A percentile compares a stretch with the other conserved stretches of the same genome.
Evolutionary conservation across 345 rosid species (phyloP).

Genomic region (Eucalyptus paniculata): DNA sequence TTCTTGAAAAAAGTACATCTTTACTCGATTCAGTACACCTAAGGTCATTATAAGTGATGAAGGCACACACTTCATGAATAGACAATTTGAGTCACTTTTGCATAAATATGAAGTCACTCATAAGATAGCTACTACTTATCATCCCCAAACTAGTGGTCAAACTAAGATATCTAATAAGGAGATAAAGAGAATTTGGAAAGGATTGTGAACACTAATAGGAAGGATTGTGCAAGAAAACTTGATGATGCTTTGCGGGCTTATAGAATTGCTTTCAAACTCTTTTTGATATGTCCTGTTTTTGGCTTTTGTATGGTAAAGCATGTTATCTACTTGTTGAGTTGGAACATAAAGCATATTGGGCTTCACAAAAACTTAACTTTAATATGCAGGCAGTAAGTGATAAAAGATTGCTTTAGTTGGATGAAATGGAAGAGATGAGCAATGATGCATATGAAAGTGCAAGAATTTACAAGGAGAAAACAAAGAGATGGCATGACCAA

Average conservation of each 20-base stretch:
- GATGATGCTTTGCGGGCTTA: neutral
- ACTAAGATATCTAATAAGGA: neutral
- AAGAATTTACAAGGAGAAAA: neutral
- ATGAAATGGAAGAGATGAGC: neutral
- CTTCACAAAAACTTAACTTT: neutral
- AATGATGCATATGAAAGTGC: neutral
- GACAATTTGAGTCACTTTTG: neutral
- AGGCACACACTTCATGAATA: neutral
- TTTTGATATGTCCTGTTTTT: neutral
- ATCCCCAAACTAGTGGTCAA: neutral
- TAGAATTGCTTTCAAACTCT: neutral
- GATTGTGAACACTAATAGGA: neutral
- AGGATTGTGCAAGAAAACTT: neutral
- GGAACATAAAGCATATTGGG: neutral
- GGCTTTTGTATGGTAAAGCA: neutral
- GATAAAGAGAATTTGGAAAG: neutral
- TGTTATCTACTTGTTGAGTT: neutral
- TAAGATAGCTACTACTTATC: neutral
- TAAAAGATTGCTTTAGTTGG: neutral
- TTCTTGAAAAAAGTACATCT: neutral
- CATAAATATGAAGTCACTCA: neutral
- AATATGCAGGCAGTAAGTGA: neutral
- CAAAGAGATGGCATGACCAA: neutral
- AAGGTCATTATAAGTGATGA: neutral
- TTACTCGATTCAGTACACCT: neutral